phyloP scores from a whole-genome alignment of 148 eudicot genomes.

The Cornus suecica region DNA sequence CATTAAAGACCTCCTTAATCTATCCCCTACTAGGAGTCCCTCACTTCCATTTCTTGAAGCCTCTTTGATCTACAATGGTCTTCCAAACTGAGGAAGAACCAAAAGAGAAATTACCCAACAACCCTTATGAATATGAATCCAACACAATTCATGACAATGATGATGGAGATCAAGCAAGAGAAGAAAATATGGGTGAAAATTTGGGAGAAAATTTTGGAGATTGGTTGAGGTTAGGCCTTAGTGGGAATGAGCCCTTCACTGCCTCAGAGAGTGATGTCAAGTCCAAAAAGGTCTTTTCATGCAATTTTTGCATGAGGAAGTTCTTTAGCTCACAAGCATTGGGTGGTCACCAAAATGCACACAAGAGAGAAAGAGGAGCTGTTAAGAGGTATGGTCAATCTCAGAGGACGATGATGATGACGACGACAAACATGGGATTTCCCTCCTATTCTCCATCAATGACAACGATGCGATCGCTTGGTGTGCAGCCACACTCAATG shows the following conservation, averaged over 20 bases:
- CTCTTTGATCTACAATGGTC: background rate
- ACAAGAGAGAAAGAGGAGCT: conserved; percentile 18
- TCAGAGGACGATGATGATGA: conserved; percentile 8
- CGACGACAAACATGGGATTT: background rate
- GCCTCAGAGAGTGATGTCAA: background rate
- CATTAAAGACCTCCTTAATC: background rate
- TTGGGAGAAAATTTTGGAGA: background rate
- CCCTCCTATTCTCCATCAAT: background rate
- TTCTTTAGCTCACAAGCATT: background rate
- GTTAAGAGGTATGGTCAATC: background rate
- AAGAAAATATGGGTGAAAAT: too few relatives aligned
- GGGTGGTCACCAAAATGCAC: conserved; percentile 8
- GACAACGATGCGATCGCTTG: background rate
- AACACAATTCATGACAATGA: background rate
- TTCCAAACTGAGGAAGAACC: background rate
- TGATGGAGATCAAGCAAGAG: background rate
- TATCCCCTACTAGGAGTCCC: background rate
- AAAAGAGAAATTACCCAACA: background rate
- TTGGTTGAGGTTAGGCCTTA: background rate
- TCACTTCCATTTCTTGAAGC: background rate
- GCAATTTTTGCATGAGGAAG: conserved; percentile 3
- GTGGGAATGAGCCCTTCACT: background rate
- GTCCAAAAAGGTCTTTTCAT: background rate
- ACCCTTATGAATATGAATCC: background rate
- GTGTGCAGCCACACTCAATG: conserved; percentile 11